A percentile compares a stretch with the other conserved stretches of the same genome.
Evolutionary conservation across 495 filamentous ascomycete species (phyloP).

Genomic region (Penicillium flavigenum): DNA sequence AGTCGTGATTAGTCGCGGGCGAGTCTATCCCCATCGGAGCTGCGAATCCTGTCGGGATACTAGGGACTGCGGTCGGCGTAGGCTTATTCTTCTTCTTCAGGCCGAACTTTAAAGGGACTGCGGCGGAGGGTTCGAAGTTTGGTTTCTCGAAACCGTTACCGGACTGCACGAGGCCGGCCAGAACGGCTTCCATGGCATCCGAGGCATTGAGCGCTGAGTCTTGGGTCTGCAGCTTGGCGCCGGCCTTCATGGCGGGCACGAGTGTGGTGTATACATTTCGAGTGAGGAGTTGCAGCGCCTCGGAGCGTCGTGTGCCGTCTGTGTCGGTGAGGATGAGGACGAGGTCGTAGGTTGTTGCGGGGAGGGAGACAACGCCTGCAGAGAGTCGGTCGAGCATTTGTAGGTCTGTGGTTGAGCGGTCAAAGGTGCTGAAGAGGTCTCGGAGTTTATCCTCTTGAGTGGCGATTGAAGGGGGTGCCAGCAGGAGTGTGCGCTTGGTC

Average conservation of each 20-base stretch:
- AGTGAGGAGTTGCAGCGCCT: constrained; percentile 61
- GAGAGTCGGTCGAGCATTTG: constrained; percentile 98
- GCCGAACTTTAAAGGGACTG: constrained; percentile 71
- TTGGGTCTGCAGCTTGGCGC: constrained; percentile 67
- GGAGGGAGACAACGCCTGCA: constrained; percentile 76
- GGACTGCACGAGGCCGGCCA: constrained; percentile 73
- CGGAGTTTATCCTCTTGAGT: constrained; percentile 63
- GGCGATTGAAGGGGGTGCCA: constrained; percentile 72
- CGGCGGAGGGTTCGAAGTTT: constrained; percentile 58
- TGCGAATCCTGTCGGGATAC: constrained; percentile 48
- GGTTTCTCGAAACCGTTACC: constrained; percentile 69
- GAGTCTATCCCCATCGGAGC: constrained; percentile 33
- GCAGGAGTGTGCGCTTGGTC: constrained; percentile 58
- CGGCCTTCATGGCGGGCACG: constrained; percentile 65
- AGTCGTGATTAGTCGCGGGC: constrained; percentile 27
- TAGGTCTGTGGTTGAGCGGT: constrained; percentile 75
- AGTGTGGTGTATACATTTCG: constrained; percentile 68
- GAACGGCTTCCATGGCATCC: constrained; percentile 63
- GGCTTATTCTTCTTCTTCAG: constrained; percentile 60
- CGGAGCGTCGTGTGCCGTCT: constrained; percentile 57
- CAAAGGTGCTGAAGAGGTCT: constrained; percentile 58
- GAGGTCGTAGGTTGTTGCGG: constrained; percentile 73
- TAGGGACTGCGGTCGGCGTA: constrained; percentile 26
- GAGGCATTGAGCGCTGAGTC: constrained; percentile 57
- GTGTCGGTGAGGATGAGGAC: constrained; percentile 80